Base-by-base conservation (phyloP, 1,139 yeast genomes). In the Scheffersomyces insectosa region DNA sequence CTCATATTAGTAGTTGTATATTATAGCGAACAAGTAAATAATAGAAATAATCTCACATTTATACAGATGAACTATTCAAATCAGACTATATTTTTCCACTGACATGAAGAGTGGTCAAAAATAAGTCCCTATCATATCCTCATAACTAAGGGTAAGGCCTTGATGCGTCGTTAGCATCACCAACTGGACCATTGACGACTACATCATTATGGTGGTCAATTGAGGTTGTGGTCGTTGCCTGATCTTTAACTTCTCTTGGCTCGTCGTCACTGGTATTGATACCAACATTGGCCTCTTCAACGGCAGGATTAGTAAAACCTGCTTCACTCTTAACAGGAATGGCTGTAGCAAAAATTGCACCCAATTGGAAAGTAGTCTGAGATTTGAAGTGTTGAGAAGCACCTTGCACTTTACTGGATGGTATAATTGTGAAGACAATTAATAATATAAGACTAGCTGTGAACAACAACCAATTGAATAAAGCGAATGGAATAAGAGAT, bases 401-500 rank as follows among this genome's bases (percentile, higher is more conserved):
- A 9, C 41, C 37, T 13, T 28, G 16, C 3, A 28, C 31, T 13
- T 23, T 34, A 12, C 20, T 15, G n/a, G 15, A 46, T 9, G 73
- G 73, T 13, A 62, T 42, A 23, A 57, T 49, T 4, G 62, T 47
- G 45, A 45, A 66, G 11, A 55, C 32, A 8, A 63, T 38, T 32
- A 60, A 45, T 36, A 64, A 52, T 1, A 45, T 56, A 39, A 65
- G 53, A 15, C 66, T 47, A 5, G 52, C 55, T 8, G 52, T 45
- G 38, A 60, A 66, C 41, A 62, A 48, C 5, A 67, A 25, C 67
- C 69, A 69, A 30, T 54, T 50, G 38, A 69, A 44, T 31, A 68
- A 59, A 0, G 63, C 54, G 44, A 68, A 58, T 2, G 70, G 67
- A 44, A 65, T 56, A 12, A 58, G 42, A 1, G 70, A 70, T 49